These are phyloP conservation scores for Candida schatavii DNA, from an alignment of 805 yeast species.

Conservation along the genomic window DNA sequence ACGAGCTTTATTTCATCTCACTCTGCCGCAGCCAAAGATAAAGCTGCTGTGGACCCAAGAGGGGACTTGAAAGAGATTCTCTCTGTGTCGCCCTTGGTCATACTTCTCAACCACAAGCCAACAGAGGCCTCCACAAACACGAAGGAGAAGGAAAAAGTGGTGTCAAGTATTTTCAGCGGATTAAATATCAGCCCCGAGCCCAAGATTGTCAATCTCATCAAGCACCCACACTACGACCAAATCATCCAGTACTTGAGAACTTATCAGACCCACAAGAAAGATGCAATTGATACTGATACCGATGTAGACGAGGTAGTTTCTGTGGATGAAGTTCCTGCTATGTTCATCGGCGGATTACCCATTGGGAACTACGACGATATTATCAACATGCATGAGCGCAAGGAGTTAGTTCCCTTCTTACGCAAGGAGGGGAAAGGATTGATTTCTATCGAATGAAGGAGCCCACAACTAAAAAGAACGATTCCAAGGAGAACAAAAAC, in stretches of 20 bases:
- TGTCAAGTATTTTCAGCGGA: constrained; percentile 17
- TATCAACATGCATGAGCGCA: constrained; percentile 16
- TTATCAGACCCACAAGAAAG: constrained; percentile 10
- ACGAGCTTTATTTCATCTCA: no score
- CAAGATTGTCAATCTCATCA: constrained; percentile 24
- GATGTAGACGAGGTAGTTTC: constrained; percentile 7
- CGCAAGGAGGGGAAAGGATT: constrained; percentile 25
- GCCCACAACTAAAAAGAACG: constrained; percentile 1
- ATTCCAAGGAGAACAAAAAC: not conserved
- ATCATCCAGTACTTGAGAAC: constrained; percentile 24
- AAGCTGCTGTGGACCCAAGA: constrained; percentile 12
- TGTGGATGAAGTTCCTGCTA: constrained; percentile 22
- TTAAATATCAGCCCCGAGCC: constrained; percentile 34
- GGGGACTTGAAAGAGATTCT: constrained; percentile 30
- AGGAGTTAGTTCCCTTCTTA: constrained; percentile 21
- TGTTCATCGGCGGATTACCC: constrained; percentile 34
- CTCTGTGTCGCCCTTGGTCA: constrained; percentile 26
- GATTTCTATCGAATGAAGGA: constrained; percentile 18
- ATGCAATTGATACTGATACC: not conserved
- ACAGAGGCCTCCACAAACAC: constrained; percentile 1
- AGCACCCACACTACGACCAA: constrained; percentile 28
- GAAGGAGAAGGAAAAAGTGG: constrained; percentile 10
- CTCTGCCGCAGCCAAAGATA: not conserved
- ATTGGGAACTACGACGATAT: constrained; percentile 26
- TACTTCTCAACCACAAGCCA: constrained; percentile 18